Evolutionary conservation across 73 alveolate species (phyloP).

Genomic region (Tetrahymena thermophila): DNA sequence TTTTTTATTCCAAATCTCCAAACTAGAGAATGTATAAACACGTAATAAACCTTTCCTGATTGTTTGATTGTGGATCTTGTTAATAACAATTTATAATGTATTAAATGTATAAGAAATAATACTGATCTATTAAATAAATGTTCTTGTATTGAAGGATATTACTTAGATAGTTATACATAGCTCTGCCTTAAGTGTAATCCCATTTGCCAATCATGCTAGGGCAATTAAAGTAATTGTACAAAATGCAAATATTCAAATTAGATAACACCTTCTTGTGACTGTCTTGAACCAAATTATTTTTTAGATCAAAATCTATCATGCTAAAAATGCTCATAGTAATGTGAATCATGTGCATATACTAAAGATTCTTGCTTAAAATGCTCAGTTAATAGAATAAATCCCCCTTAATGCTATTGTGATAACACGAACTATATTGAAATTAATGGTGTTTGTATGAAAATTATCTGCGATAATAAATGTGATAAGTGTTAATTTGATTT

Average conservation of each 20-base stretch:
- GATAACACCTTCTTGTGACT: not conserved
- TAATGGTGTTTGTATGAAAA: not conserved
- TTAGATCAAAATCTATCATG: not conserved
- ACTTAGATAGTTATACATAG: not conserved
- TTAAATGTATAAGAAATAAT: not conserved
- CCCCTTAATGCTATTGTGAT: not conserved
- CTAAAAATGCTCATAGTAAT: not conserved
- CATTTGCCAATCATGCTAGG: not conserved
- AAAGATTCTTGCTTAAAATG: not conserved
- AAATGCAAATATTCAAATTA: not conserved
- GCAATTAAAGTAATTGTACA: not conserved
- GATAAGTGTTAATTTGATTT: not conserved
- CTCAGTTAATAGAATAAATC: not conserved
- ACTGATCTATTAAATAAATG: not conserved
- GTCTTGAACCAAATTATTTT: not conserved
- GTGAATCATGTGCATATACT: not conserved
- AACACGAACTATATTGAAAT: not conserved
- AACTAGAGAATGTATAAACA: not conserved
- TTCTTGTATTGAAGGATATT: not conserved
- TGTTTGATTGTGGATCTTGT: not conserved
- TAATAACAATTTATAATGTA: not conserved
- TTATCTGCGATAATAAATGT: not conserved
- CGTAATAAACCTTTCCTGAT: not conserved
- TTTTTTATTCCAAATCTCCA: not conserved
- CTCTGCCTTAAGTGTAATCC: not conserved